Percentiles rank a stretch among this genome's conserved stretches.
phyloP scores from a whole-genome alignment of 306 rosid species.

The Begonia masoniana region DNA sequence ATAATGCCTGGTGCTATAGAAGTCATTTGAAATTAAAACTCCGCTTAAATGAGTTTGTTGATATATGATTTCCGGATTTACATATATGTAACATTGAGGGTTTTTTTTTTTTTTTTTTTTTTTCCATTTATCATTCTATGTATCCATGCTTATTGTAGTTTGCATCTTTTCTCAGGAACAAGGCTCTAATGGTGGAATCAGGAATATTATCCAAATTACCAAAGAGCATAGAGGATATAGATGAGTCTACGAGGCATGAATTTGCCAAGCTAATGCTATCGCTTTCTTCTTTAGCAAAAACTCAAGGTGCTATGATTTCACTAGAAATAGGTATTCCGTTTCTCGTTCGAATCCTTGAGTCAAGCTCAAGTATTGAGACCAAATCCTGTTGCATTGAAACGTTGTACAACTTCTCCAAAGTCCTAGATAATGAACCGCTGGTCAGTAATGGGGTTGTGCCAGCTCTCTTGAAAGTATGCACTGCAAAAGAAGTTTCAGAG shows the following conservation, averaged over 20 bases:
- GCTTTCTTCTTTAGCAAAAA: conserved; percentile 57
- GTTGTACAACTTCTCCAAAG: conserved; percentile 53
- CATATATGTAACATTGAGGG: no score
- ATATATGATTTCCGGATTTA: no score
- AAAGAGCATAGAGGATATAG: conserved; percentile 11
- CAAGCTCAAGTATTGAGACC: conserved; percentile 29
- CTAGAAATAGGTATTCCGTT: conserved; percentile 33
- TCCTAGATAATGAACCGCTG: conserved; percentile 47
- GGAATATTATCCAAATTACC: conserved; percentile 3
- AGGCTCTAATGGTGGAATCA: conserved; percentile 1
- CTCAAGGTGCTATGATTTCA: conserved; percentile 43
- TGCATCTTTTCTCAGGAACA: conserved; percentile 13
- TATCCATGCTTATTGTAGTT: no score
- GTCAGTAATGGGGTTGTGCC: conserved; percentile 53
- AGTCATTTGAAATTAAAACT: no score
- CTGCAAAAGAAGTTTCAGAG: conserved; percentile 40
- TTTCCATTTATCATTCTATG: no score
- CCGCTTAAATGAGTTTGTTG: no score
- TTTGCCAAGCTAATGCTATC: conserved; percentile 46
- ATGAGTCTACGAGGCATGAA: conserved; percentile 43
- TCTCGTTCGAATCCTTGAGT: conserved; percentile 28
- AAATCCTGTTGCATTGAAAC: conserved; percentile 50
- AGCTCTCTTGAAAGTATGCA: conserved; percentile 30
- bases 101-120: no score
- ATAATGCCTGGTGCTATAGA: no score